Percentiles rank a stretch among this genome's conserved stretches.
These are phyloP conservation scores for Penicillium sclerotigenum DNA, from an alignment of 2,329 filamentous ascomycete genomes.

Conservation along the genomic window DNA sequence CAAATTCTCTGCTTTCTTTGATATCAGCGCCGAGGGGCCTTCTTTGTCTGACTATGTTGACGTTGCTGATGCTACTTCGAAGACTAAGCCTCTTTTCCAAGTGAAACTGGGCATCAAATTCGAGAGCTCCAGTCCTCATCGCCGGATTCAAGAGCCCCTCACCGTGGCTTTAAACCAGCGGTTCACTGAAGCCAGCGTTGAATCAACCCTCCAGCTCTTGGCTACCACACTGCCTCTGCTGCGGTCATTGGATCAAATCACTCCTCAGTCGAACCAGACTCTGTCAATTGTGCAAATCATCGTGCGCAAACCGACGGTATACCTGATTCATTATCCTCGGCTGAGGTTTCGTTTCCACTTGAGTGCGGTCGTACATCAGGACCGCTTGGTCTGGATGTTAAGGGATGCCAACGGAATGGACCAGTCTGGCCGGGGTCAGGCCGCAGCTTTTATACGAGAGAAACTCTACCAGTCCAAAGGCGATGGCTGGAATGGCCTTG, in stretches of 20 bases:
- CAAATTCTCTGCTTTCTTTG: conserved; percentile 31
- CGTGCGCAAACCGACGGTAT: conserved; percentile 37
- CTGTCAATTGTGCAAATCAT: conserved; percentile 32
- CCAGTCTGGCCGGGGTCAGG: conserved; percentile 16
- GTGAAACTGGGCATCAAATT: conserved; percentile 35
- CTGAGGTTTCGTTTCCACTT: conserved; percentile 35
- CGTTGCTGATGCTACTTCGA: conserved; percentile 21
- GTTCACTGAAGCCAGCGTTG: conserved; percentile 29
- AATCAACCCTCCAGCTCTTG: conserved; percentile 32
- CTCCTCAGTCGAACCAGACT: conserved; percentile 23
- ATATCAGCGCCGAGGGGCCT: conserved; percentile 28
- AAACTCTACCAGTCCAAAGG: conserved; percentile 37
- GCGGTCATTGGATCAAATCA: conserved; percentile 36
- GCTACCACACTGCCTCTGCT: conserved; percentile 39
- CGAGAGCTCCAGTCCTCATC: conserved; percentile 37
- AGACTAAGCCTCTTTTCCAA: conserved; percentile 26
- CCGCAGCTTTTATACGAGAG: conserved; percentile 28
- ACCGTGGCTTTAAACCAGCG: conserved; percentile 36
- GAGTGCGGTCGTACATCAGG: conserved; percentile 26
- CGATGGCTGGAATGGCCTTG: conserved; percentile 41
- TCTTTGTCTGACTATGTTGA: conserved; percentile 20
- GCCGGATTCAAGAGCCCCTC: conserved; percentile 41
- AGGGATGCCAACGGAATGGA: conserved; percentile 26
- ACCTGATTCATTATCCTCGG: conserved; percentile 36
- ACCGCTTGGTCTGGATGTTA: conserved; percentile 36